Conservation (phyloP, 345 rosid genomes). For the Moringa oleifera region DNA sequence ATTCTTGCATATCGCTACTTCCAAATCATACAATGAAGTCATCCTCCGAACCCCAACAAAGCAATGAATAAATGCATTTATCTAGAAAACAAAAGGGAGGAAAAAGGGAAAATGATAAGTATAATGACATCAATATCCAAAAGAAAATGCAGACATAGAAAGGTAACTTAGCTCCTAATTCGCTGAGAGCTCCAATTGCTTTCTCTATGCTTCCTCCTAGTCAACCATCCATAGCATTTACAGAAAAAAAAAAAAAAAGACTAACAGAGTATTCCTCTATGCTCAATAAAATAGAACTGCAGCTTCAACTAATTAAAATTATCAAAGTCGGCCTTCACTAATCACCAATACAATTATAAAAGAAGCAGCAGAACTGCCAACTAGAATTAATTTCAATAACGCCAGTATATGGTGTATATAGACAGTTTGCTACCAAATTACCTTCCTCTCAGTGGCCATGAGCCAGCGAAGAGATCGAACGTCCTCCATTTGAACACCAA, state of each 20-base stretch:
- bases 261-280: neutral
- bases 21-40: conserved; percentile 72
- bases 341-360: neutral
- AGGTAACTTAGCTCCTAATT: neutral
- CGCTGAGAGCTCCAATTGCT: neutral
- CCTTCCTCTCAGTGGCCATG: conserved; percentile 69
- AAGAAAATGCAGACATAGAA: neutral
- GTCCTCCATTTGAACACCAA: conserved; percentile 69
- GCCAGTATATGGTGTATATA: neutral
- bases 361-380: neutral
- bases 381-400: no score
- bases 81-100: conserved; percentile 31
- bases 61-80: conserved; percentile 88
- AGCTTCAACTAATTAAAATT: no score
- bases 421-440: conserved; percentile 2
- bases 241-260: neutral
- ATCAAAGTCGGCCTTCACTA: neutral
- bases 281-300: neutral
- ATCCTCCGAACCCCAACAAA: conserved; percentile 62
- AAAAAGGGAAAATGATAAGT: neutral
- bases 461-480: conserved; percentile 61
- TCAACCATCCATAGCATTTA: neutral
- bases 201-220: neutral
- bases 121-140: neutral
- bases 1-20: conserved; percentile 57